Evolutionary conservation across 225 moss, liverwort and hornwort species (phyloP), one percentile per base, ranked within the genome.

Genomic region (Anthoceros angustus): DNA sequence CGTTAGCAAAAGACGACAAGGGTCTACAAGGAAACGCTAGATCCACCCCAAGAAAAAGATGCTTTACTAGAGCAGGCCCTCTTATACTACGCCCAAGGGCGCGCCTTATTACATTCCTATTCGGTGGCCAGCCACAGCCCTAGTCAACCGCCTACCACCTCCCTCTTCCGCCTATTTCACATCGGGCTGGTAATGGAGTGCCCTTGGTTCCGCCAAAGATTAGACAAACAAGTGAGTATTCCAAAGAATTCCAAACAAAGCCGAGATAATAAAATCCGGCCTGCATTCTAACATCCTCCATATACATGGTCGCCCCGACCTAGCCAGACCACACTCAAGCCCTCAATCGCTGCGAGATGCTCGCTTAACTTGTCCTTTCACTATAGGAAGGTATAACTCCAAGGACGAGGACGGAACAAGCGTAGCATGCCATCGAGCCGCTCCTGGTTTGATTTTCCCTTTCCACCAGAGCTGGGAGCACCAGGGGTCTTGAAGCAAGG

Each of bases 401-500:
- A 72, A 42, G 24, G 8, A 9, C 69, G n/a, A 42, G 63, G 39
- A 75, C 65, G 15, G 46, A 32, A 15, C 10, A 49, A 9, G 42
- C 16, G 7, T 63, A 46, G 10, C 61, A 12, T 6, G 62, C 23
- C 24, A 38, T 12, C 40, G 41, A 50, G 61, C 43, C 20, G 16
- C 49, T 14, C 8, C 4, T 50, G 73, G 66, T 40, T 39, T 62
- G 3, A 41, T 18, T 25, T 67, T 69, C 24, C 75, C 75, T 40
- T 76, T 65, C 21, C 69, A 45, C 81, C 77, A 78, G 25, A 69
- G 9, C 32, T 64, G 68, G 32, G 68, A 25, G 50, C 73, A 71
- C 75, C 74, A 75, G 18, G 63, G 71, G 68, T 81, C 75, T 39
- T 69, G 64, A 41, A 69, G 43, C 11, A 71, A 70, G 39, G 69